Conservation (phyloP, 1,139 yeast genomes). For the Arxiozyma telluris region DNA sequence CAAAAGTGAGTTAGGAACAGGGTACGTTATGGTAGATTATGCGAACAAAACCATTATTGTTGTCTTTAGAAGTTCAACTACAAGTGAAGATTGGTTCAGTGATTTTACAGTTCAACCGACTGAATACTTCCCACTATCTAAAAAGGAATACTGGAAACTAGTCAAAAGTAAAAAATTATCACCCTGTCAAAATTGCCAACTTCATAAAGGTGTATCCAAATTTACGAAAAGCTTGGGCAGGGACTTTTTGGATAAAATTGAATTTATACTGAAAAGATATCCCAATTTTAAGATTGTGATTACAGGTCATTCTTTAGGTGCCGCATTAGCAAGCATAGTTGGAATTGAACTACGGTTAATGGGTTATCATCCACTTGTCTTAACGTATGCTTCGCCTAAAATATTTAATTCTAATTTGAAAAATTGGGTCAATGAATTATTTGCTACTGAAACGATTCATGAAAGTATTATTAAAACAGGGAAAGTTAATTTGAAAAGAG, state of each 20-base stretch:
- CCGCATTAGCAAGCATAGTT: conserved; percentile 52
- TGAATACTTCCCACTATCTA: conserved; percentile 31
- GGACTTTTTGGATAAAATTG: conserved; percentile 32
- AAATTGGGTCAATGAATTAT: conserved; percentile 43
- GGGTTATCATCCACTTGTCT: conserved; percentile 45
- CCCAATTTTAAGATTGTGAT: conserved; percentile 45
- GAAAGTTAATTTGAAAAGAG: conserved; percentile 19
- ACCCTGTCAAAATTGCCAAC: conserved; percentile 42
- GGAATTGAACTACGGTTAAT: conserved; percentile 49
- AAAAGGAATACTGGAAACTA: conserved; percentile 17
- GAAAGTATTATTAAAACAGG: conserved; percentile 11
- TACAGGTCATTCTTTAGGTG: conserved; percentile 69
- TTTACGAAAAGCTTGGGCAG: conserved; percentile 37
- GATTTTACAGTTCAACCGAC: conserved; percentile 42
- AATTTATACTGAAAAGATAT: conserved; percentile 30
- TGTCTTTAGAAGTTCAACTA: conserved; percentile 49
- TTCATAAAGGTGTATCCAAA: conserved; percentile 51
- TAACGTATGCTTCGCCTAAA: conserved; percentile 55
- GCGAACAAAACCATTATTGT: conserved; percentile 36
- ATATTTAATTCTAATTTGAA: conserved; percentile 48
- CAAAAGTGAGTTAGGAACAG: conserved; percentile 45
- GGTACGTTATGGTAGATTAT: conserved; percentile 29
- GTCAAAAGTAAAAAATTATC: conserved; percentile 20
- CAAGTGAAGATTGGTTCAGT: conserved; percentile 48
- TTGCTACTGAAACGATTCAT: conserved; percentile 33